Conservation (phyloP, 306 rosid species). For the Begonia masoniana region DNA sequence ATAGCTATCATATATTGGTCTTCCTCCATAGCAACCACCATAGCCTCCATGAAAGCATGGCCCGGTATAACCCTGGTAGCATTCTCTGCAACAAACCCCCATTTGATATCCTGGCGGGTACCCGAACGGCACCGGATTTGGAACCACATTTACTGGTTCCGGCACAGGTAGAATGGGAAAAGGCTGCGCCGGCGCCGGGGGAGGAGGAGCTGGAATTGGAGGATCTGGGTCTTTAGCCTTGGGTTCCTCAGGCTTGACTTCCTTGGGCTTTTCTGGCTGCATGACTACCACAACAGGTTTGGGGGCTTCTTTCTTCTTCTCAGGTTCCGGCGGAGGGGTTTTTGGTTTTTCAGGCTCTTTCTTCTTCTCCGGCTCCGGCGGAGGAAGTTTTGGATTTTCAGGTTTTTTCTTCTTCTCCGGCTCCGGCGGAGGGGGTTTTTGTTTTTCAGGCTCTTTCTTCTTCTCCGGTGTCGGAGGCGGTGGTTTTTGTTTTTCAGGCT, state of each 20-base stretch:
- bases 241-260: not conserved
- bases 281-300: not conserved
- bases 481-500: constrained; percentile 24
- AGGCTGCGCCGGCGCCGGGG: not conserved
- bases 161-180: not conserved
- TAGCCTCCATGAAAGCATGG: constrained; percentile 12
- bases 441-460: constrained; percentile 1
- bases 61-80: constrained; percentile 21
- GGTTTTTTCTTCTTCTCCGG: constrained; percentile 3
- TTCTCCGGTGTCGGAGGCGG: constrained; percentile 1
- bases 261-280: not conserved
- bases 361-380: constrained; percentile 1
- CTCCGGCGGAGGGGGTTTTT: constrained; percentile 7
- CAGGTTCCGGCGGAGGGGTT: not conserved
- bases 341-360: not conserved
- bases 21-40: constrained; percentile 21
- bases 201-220: not conserved
- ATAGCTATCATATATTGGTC: constrained; percentile 47
- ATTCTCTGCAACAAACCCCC: constrained; percentile 12
- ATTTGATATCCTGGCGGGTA: constrained; percentile 22
- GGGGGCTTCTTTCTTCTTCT: not conserved
- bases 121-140: not conserved
- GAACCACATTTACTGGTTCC: constrained; percentile 3
- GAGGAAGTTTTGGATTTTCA: constrained; percentile 9
- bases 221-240: constrained; percentile 10